Percentiles rank a stretch among this genome's conserved stretches.
Evolutionary conservation across 768 basidiomycete species (phyloP).

Genomic region (Tricholomella constricta): DNA sequence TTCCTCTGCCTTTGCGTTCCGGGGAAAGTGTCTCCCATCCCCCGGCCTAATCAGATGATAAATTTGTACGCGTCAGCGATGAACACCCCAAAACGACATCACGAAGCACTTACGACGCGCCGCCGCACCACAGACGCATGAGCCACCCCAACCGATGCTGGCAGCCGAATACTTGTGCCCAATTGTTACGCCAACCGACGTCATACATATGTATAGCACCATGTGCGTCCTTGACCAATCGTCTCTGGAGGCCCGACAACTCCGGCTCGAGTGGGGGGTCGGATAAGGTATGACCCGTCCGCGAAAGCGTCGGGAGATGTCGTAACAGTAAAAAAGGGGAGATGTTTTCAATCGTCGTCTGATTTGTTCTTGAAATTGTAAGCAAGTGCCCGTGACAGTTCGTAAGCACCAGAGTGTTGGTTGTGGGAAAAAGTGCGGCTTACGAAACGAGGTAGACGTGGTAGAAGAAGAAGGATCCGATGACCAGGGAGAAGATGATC

Average conservation of each 20-base stretch:
- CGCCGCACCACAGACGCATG: slow-evolving; percentile 58
- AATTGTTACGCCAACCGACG: slow-evolving; percentile 72
- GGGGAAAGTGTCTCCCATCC: slow-evolving; percentile 68
- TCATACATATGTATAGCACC: slow-evolving; percentile 65
- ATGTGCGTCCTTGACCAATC: slow-evolving; percentile 66
- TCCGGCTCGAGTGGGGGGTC: slow-evolving; percentile 75
- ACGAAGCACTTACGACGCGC: slow-evolving; percentile 53
- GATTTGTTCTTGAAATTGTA: slow-evolving; percentile 74
- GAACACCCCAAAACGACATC: background rate
- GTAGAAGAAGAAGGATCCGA: slow-evolving; percentile 77
- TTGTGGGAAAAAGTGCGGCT: slow-evolving; percentile 27
- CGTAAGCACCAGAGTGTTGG: background rate
- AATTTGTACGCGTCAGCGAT: slow-evolving; percentile 2
- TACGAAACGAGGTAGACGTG: slow-evolving; percentile 78
- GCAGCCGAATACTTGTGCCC: slow-evolving; percentile 69
- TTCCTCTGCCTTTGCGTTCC: slow-evolving; percentile 67
- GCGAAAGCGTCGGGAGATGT: slow-evolving; percentile 65
- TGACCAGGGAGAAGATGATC: slow-evolving; percentile 57
- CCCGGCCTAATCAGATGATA: slow-evolving; percentile 64
- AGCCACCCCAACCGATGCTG: slow-evolving; percentile 52
- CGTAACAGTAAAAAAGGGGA: slow-evolving; percentile 76
- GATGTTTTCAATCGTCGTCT: slow-evolving; percentile 81
- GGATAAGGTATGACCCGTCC: slow-evolving; percentile 52
- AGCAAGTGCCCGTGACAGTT: too few relatives aligned
- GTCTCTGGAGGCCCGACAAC: slow-evolving; percentile 63